A percentile compares a stretch with the other conserved stretches of the same genome.
Evolutionary conservation across 2,329 filamentous ascomycete genomes (phyloP).

Genomic region (Bipolaris sorokiniana): DNA sequence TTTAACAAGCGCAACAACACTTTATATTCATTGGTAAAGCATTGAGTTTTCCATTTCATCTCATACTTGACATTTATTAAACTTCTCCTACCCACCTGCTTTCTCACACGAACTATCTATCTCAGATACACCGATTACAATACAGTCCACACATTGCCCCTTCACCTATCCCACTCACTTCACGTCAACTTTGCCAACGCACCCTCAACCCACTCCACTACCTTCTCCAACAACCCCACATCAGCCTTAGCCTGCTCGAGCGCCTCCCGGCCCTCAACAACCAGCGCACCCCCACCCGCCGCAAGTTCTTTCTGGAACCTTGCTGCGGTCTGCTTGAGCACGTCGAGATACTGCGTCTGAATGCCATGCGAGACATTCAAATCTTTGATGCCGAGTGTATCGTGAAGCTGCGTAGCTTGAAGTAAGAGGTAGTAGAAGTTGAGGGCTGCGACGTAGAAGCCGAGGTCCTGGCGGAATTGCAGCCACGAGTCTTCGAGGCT

Average conservation of each 20-base stretch:
- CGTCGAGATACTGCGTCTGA: constrained; percentile 52
- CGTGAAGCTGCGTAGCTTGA: constrained; percentile 56
- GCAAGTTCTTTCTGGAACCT: constrained; percentile 48
- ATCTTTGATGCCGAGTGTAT: constrained; percentile 55
- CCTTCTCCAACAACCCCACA: constrained; percentile 45
- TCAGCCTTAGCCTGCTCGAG: constrained; percentile 44
- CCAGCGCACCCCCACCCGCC: constrained; percentile 45
- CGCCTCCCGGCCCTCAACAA: constrained; percentile 47
- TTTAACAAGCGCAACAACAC: too few relatives aligned
- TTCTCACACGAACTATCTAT: too few relatives aligned
- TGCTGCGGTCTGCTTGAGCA: constrained; percentile 48
- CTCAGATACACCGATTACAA: too few relatives aligned
- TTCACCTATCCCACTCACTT: too few relatives aligned
- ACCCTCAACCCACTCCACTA: constrained; percentile 38
- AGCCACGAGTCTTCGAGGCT: constrained; percentile 44
- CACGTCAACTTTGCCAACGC: constrained; percentile 16
- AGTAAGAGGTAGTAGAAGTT: constrained; percentile 66
- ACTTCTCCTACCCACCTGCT: too few relatives aligned
- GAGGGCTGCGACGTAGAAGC: constrained; percentile 61
- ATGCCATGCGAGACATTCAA: constrained; percentile 51
- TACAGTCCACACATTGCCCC: too few relatives aligned
- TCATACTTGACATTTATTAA: too few relatives aligned
- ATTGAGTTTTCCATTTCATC: too few relatives aligned
- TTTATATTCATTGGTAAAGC: too few relatives aligned
- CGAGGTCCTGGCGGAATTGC: constrained; percentile 59